Evolutionary conservation across 2,329 filamentous ascomycete species (phyloP), one percentile per base, ranked within the genome.

Genomic region (Fonsecaea monophora): DNA sequence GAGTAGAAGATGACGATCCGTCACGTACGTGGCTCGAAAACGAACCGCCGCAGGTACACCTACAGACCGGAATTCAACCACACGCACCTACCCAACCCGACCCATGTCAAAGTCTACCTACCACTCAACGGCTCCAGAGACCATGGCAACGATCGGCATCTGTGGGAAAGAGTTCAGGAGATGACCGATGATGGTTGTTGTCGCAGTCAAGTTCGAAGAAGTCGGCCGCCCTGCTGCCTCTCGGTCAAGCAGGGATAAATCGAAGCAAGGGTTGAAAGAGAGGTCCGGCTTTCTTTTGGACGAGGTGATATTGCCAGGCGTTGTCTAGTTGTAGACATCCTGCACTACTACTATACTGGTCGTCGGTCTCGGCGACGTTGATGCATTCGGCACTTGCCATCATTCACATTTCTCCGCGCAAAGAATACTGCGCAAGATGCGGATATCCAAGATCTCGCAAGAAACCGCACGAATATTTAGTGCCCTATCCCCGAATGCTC

Each of bases 391-490:
- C 21, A 1, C 21, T 21, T 21, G 1, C 1, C 21, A 21, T 21
- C 21, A 21, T 21, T 21, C 21, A 1, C 21, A 21, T 21, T 21
- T 21, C 21, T 21, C 21, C 1, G 1, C 21, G 21, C 21, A 21
- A 21, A 21, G 21, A 21, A 21, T 21, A 21, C 21, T 12, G 38
- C 9, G 9, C 37, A 64, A 56, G 10, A 89, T 88, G 86, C 81
- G 84, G 50, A 85, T 85, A 4, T 89, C 87, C 8, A 81, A 83
- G 50, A 77, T 87, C 60, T 87, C 87, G 8, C 82, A 82, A 72
- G 86, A 89, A 34, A 86, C 87, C 0, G 78, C 85, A 4, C 86
- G 83, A 68, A 76, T 88, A n/a, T 78, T 88, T 55, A 81, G 84
- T 70, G 76, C 79, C 5, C 72, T 82, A n/a, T 79, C 82, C 18